Conservation (phyloP, 352 stramenopile species). For the Saprolegnia diclina region DNA sequence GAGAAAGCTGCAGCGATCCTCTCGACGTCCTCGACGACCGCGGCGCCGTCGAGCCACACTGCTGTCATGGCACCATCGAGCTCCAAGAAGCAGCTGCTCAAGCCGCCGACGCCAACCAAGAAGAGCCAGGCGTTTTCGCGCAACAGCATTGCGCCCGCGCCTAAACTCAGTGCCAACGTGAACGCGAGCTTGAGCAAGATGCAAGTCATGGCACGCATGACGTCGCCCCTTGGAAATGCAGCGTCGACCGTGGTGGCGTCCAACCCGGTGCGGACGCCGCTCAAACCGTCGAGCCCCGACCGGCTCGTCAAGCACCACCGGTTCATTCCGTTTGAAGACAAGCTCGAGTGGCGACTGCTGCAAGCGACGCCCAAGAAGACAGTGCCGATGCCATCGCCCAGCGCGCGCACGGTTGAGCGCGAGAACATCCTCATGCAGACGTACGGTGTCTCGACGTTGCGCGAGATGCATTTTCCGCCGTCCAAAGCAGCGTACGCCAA, state of each 20-base stretch:
- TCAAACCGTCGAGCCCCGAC: not conserved
- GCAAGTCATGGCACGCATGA: conserved; percentile 8
- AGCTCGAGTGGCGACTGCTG: conserved; percentile 21
- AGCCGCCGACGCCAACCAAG: conserved; percentile 12
- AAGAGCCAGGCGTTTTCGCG: conserved; percentile 20
- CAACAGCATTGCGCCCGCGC: conserved; percentile 14
- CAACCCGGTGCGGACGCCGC: not conserved
- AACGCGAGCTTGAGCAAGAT: conserved; percentile 21
- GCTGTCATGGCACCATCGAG: not conserved
- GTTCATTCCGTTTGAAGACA: conserved; percentile 24
- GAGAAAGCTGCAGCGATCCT: conserved; percentile 18
- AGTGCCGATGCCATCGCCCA: not conserved
- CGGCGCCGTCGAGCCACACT: not conserved
- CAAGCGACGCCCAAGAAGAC: conserved; percentile 4
- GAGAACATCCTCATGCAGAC: conserved; percentile 19
- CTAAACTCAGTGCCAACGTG: conserved; percentile 20
- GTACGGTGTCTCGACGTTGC: conserved; percentile 19
- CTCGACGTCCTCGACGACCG: not conserved
- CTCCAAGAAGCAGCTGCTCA: not conserved
- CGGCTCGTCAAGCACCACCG: conserved; percentile 14
- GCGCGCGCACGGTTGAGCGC: conserved; percentile 1
- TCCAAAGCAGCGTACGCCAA: not conserved
- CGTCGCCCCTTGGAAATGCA: not conserved
- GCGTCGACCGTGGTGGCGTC: not conserved
- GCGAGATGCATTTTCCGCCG: conserved; percentile 19